Evolutionary conservation across 805 yeast species (phyloP), one percentile per base, ranked within the genome.

Genomic region (Millerozyma acaciae): DNA sequence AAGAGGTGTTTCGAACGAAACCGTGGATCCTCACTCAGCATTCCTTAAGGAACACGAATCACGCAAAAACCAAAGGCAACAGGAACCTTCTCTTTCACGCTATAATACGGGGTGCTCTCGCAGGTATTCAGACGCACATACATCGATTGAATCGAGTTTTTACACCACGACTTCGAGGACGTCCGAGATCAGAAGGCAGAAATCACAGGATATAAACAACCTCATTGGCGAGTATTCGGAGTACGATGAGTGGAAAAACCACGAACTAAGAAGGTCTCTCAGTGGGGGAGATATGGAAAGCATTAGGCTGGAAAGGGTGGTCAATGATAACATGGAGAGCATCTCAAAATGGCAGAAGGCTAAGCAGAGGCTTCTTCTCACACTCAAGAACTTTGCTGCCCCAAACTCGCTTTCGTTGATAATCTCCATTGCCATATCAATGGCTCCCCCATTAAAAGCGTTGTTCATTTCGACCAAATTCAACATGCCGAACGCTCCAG

Each of bases 371-470:
- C 13, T 42, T 3, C 25, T 28, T 6, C 20, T 28, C 15, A 30
- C 65, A 26, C 30, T 57, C n/a, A 62, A 73, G 33, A 83, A 80
- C 52, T 75, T 80, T 36, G 44, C 63, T 19, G 69, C 88, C 20
- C 95, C 95, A 0, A 84, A 80, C 9, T 82, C 95, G 0, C 41
- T 84, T 4, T 67, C 88, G 0, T 69, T 87, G n/a, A 62, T 89
- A 5, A 31, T 79, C 0, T 70, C 90, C 1, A 60, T 89, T 16
- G 62, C 72, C 1, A 65, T 86, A 16, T 74, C 90, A 4, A 79
- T 90, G 84, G 70, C 90, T n/a, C 96, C 96, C 1, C 90, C 96
- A 73, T 62, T 84, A 2, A 77, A 80, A 40, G 81, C 87, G 0
- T 62, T 71, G 6, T 71, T 71, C 44, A 67, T 67, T 5, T 28